Evolutionary conservation across 345 rosid species (phyloP).

Genomic region (Bretschneidera sinensis): DNA sequence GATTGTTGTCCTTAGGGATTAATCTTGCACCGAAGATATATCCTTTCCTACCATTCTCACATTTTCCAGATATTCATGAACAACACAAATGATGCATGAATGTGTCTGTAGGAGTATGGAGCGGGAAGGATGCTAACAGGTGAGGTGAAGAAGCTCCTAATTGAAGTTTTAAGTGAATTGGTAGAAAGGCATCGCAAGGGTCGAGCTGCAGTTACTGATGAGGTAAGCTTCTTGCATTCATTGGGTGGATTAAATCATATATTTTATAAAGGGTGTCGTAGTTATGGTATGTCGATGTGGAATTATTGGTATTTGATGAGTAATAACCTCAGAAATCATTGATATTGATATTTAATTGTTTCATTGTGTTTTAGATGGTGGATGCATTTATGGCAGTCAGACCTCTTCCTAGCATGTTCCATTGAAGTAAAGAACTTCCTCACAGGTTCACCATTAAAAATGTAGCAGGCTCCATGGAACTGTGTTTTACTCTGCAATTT

Average conservation of each 20-base stretch:
- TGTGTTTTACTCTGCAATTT: no score
- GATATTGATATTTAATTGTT: neutral
- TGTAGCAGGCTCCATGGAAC: no score
- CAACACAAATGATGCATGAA: neutral
- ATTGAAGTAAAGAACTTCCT: no score
- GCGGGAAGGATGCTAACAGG: constrained; percentile 80
- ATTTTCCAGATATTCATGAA: neutral
- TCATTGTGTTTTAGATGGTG: constrained; percentile 57
- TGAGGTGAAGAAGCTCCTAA: constrained; percentile 74
- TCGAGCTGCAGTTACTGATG: constrained; percentile 77
- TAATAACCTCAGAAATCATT: neutral
- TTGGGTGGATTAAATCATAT: no score
- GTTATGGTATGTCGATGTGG: no score
- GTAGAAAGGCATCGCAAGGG: constrained; percentile 82
- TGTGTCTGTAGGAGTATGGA: constrained; percentile 57
- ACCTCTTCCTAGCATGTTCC: constrained; percentile 87
- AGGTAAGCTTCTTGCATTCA: constrained; percentile 47
- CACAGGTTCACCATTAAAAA: no score
- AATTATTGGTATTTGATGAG: no score
- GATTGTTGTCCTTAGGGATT: neutral
- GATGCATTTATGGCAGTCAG: constrained; percentile 90
- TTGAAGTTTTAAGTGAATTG: constrained; percentile 57
- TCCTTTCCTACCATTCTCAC: neutral
- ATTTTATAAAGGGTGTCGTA: no score
- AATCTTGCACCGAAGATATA: neutral